Conservation (phyloP, 164 flowering plant genomes). For the Platanus orientalis region DNA sequence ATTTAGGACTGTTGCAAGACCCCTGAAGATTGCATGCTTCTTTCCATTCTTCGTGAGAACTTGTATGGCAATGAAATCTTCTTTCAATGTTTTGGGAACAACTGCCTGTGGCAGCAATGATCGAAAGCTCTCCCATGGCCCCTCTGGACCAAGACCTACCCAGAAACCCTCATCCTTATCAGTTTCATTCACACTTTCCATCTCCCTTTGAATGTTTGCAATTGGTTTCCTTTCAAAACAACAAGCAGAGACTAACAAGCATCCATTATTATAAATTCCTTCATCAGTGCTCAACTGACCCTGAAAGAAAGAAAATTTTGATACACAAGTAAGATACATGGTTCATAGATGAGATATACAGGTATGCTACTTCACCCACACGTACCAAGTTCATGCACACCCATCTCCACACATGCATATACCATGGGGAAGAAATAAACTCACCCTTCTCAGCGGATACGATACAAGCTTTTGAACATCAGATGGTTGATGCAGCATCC, state of each 20-base stretch:
- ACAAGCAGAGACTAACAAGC: slow-evolving; percentile 55
- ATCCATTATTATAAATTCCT: slow-evolving; percentile 34
- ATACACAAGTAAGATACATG: slow-evolving; percentile 6
- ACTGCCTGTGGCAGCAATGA: slow-evolving; percentile 83
- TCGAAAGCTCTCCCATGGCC: slow-evolving; percentile 74
- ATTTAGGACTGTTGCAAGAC: slow-evolving; percentile 74
- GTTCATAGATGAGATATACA: not conserved
- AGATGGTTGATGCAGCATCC: slow-evolving; percentile 54
- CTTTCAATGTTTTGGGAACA: slow-evolving; percentile 55
- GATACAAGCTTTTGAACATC: slow-evolving; percentile 44
- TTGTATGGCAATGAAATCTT: slow-evolving; percentile 68
- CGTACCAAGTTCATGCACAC: not conserved
- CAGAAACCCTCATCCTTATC: slow-evolving; percentile 72
- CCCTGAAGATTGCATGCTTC: slow-evolving; percentile 82
- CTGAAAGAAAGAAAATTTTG: slow-evolving; percentile 26
- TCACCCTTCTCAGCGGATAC: slow-evolving; percentile 69
- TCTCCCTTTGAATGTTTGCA: slow-evolving; percentile 41
- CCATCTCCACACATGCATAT: not conserved
- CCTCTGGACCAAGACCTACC: slow-evolving; percentile 62
- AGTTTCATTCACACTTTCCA: slow-evolving; percentile 25
- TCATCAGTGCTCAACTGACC: slow-evolving; percentile 42
- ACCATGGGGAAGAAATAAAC: slow-evolving; percentile 8
- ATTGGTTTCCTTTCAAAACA: slow-evolving; percentile 70
- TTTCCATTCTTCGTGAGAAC: slow-evolving; percentile 80
- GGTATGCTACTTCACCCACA: too few relatives aligned